Conservation (phyloP, 108 stramenopile genomes). For the Pseudonitzschia delicatissima region DNA sequence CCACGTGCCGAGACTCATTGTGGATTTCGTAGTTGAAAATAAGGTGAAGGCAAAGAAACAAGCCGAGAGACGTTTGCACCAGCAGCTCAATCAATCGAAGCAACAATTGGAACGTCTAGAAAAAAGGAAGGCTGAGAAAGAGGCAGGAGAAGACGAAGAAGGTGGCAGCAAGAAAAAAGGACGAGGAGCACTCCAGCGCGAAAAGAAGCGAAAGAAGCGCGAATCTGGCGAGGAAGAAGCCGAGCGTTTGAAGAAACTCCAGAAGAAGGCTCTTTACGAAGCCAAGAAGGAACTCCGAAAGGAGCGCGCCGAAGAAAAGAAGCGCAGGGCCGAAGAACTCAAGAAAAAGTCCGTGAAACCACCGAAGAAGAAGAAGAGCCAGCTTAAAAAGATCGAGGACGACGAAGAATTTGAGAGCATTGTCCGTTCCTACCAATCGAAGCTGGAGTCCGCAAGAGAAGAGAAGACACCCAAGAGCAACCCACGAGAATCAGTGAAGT, state of each 20-base stretch:
- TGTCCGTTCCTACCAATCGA: constrained; percentile 50
- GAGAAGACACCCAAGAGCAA: constrained; percentile 5
- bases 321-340: constrained; percentile 13
- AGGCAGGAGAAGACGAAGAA: constrained; percentile 22
- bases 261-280: constrained; percentile 9
- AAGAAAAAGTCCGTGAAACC: constrained; percentile 36
- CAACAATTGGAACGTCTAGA: constrained; percentile 58
- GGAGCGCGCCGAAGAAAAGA: constrained; percentile 15
- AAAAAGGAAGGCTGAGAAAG: constrained; percentile 19
- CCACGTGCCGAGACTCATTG: constrained; percentile 70
- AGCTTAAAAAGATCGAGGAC: constrained; percentile 43
- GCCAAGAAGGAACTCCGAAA: constrained; percentile 38
- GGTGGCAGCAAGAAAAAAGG: constrained; percentile 43
- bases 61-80: constrained; percentile 63
- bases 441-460: constrained; percentile 31
- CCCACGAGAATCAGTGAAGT: constrained; percentile 15
- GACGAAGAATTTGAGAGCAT: constrained; percentile 63
- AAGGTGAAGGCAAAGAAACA: constrained; percentile 83
- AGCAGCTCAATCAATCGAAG: constrained; percentile 67
- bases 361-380: constrained; percentile 48
- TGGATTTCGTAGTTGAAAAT: constrained; percentile 88
- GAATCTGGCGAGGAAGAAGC: constrained; percentile 21
- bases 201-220: constrained; percentile 56
- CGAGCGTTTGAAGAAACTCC: constrained; percentile 1
- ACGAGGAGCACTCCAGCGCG: constrained; percentile 73